Evolutionary conservation across 352 stramenopile species (phyloP).

Genomic region (Phytopythium oedochilum): DNA sequence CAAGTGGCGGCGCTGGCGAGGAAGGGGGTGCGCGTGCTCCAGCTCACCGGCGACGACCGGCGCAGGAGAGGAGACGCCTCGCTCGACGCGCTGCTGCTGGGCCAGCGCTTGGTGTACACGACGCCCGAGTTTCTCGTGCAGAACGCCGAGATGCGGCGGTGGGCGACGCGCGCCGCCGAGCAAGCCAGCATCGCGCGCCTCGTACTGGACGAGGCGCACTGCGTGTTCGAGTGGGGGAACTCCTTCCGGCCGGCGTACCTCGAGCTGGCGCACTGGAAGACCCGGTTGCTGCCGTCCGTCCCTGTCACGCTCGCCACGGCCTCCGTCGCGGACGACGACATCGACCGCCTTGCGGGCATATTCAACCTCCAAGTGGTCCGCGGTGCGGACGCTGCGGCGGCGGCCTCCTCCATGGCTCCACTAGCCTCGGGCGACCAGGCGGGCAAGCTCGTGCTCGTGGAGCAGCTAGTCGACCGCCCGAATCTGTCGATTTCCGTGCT

Average conservation of each 20-base stretch:
- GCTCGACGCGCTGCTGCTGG: conserved; percentile 30
- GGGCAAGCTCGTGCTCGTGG: conserved; percentile 40
- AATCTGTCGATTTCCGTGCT: conserved; percentile 64
- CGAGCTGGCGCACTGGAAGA: conserved; percentile 53
- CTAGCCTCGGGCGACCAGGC: conserved; percentile 1
- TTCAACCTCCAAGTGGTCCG: conserved; percentile 37
- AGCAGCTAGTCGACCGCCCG: conserved; percentile 55
- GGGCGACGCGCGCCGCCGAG: conserved; percentile 21
- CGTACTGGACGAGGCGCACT: conserved; percentile 79
- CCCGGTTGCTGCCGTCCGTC: conserved; percentile 32
- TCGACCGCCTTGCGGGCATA: conserved; percentile 39
- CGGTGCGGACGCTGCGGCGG: neutral
- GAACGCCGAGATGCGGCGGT: conserved; percentile 53
- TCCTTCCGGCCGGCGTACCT: conserved; percentile 72
- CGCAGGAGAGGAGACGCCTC: conserved; percentile 11
- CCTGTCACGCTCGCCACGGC: conserved; percentile 73
- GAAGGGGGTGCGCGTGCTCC: conserved; percentile 44
- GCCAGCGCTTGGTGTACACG: conserved; percentile 67
- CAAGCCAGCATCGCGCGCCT: conserved; percentile 34
- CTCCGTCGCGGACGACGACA: conserved; percentile 60
- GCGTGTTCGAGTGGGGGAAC: conserved; percentile 76
- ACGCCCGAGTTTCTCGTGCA: conserved; percentile 75
- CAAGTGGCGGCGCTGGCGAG: conserved; percentile 62
- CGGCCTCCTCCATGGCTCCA: neutral
- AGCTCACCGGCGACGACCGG: conserved; percentile 33